phyloP scores from a whole-genome alignment of 768 basidiomycete genomes.

The Naematelia encephala region DNA sequence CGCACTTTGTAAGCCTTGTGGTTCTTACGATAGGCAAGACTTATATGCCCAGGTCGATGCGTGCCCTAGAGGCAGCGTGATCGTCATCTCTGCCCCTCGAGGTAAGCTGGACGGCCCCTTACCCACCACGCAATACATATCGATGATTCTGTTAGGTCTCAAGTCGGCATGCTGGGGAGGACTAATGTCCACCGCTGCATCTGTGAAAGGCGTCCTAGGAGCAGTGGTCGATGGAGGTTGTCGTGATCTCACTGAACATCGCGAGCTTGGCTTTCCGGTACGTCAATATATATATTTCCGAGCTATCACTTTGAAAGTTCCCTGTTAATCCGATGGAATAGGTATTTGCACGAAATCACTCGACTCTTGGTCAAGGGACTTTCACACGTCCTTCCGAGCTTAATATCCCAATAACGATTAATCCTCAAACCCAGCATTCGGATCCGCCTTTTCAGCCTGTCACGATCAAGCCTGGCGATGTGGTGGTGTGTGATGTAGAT shows the following conservation, averaged over 20 bases:
- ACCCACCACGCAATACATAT: neutral
- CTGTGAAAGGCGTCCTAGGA: conserved; percentile 65
- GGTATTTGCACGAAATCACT: conserved; percentile 73
- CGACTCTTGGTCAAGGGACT: conserved; percentile 79
- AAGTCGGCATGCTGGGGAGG: conserved; percentile 91
- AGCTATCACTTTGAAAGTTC: neutral
- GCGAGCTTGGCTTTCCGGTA: conserved; percentile 64
- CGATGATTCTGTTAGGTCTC: conserved; percentile 53
- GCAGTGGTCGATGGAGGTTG: conserved; percentile 69
- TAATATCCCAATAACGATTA: conserved; percentile 60
- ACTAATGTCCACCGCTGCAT: conserved; percentile 78
- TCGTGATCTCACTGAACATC: conserved; percentile 77
- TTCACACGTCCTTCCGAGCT: conserved; percentile 77
- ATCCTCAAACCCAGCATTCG: conserved; percentile 54
- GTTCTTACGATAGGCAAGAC: neutral
- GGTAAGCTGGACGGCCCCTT: conserved; percentile 53
- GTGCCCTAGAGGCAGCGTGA: conserved; percentile 61
- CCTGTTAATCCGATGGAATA: conserved; percentile 8
- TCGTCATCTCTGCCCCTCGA: conserved; percentile 71
- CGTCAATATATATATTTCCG: conserved; percentile 5
- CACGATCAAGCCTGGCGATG: conserved; percentile 68
- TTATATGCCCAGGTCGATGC: conserved; percentile 56
- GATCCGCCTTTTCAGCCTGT: conserved; percentile 55
- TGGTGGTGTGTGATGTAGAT: conserved; percentile 81
- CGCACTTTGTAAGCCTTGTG: conserved; percentile 63